Evolutionary conservation across 148 eudicot genomes (phyloP).

Genomic region (Beta vulgaris): DNA sequence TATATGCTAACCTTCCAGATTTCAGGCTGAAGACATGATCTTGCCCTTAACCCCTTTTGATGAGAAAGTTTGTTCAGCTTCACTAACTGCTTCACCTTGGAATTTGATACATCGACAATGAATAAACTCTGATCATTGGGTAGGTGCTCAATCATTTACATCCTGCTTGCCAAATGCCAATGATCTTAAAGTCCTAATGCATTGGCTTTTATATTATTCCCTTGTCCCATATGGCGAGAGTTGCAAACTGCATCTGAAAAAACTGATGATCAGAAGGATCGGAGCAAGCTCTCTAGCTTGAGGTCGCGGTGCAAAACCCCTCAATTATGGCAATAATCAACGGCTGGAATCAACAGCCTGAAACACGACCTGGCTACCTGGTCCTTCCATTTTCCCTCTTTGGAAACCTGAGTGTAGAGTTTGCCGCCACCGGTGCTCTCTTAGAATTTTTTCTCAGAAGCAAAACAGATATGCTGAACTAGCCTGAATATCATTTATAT

Average conservation of each 20-base stretch:
- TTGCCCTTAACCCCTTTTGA: background rate
- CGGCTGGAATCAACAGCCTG: slow-evolving; percentile 62
- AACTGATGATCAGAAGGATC: no score
- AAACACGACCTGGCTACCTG: slow-evolving; percentile 51
- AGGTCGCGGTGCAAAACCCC: slow-evolving; percentile 78
- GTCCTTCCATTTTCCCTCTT: slow-evolving; percentile 48
- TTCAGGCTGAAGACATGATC: slow-evolving; percentile 1
- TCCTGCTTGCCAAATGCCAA: background rate
- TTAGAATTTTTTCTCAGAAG: background rate
- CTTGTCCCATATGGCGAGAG: background rate
- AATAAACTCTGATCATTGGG: background rate
- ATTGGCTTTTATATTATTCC: background rate
- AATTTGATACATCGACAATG: background rate
- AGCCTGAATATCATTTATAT: no score
- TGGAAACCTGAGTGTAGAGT: slow-evolving; percentile 43
- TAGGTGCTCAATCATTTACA: background rate
- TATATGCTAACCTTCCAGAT: background rate
- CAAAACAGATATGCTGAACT: background rate
- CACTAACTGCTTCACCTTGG: background rate
- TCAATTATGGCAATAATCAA: slow-evolving; percentile 72
- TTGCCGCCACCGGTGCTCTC: slow-evolving; percentile 75
- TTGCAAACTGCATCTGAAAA: background rate
- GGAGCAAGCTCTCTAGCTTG: slow-evolving; percentile 61
- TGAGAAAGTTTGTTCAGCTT: background rate
- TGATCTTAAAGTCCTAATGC: background rate